A percentile compares a stretch with the other conserved stretches of the same genome.
These are phyloP conservation scores for Galerina sulciceps DNA, from an alignment of 768 basidiomycete genomes.

Conservation along the genomic window DNA sequence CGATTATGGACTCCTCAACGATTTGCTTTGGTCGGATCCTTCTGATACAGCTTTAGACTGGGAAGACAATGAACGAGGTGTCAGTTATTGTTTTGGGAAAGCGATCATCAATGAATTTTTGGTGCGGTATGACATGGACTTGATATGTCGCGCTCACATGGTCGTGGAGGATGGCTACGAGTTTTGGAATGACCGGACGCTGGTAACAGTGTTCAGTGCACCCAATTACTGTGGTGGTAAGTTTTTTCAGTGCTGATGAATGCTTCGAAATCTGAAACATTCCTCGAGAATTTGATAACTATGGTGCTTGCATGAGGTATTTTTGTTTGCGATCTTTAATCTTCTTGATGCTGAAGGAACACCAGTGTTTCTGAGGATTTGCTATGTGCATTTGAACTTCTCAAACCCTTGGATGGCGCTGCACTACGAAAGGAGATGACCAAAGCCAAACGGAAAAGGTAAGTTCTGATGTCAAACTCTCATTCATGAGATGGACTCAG, in stretches of 20 bases:
- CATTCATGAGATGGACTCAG: slow-evolving; percentile 14
- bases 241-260: slow-evolving; percentile 32
- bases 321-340: slow-evolving; percentile 18
- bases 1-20: slow-evolving; percentile 96
- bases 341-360: slow-evolving; percentile 13
- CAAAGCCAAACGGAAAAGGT: slow-evolving; percentile 98
- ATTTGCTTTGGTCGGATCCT: slow-evolving; percentile 97
- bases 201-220: slow-evolving; percentile 98
- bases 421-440: slow-evolving; percentile 98
- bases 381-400: slow-evolving; percentile 94
- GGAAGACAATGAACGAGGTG: slow-evolving; percentile 99
- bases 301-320: slow-evolving; percentile 93
- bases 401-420: slow-evolving; percentile 94
- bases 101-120: slow-evolving; percentile 96
- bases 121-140: slow-evolving; percentile 95
- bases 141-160: slow-evolving; percentile 99
- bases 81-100: slow-evolving; percentile 99
- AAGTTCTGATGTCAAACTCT: slow-evolving; percentile 16
- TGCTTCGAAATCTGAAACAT: slow-evolving; percentile 18
- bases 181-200: slow-evolving; percentile 98
- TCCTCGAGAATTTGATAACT: slow-evolving; percentile 86
- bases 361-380: slow-evolving; percentile 93
- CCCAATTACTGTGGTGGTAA: slow-evolving; percentile 96
- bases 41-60: slow-evolving; percentile 97
- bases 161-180: slow-evolving; percentile 99